These are phyloP conservation scores for Adansonia gregorii DNA, from an alignment of 441 rosid species.

Conservation along the genomic window DNA sequence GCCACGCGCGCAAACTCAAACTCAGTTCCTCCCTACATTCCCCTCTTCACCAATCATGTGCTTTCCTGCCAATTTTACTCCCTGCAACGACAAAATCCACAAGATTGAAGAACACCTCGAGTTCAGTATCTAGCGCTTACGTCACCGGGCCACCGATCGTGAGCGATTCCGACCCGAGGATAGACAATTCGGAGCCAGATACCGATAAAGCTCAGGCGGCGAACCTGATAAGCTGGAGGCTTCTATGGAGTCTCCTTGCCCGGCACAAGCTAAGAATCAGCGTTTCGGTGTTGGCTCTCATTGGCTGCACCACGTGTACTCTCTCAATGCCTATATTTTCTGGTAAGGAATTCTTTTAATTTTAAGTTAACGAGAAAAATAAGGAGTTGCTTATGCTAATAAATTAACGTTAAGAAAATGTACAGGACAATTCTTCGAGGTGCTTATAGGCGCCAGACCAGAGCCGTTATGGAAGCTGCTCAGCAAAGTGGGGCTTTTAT, in stretches of 20 bases:
- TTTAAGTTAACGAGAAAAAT: constrained; percentile 1
- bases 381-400: background rate
- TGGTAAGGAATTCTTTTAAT: constrained; percentile 41
- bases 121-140: constrained; percentile 56
- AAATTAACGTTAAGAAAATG: background rate
- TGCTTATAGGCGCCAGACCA: constrained; percentile 69
- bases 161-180: constrained; percentile 55
- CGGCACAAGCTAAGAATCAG: constrained; percentile 62
- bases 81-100: constrained; percentile 9
- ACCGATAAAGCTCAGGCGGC: constrained; percentile 37
- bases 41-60: constrained; percentile 30
- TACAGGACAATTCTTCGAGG: constrained; percentile 83
- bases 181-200: constrained; percentile 37
- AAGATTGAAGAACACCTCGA: constrained; percentile 22
- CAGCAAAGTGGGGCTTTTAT: constrained; percentile 65
- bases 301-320: constrained; percentile 74
- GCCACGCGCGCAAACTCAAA: constrained; percentile 26
- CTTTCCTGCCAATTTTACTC: constrained; percentile 39
- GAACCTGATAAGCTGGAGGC: constrained; percentile 62
- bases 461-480: constrained; percentile 80
- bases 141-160: constrained; percentile 73
- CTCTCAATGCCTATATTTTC: constrained; percentile 89
- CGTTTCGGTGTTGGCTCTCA: constrained; percentile 50
- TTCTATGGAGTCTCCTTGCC: constrained; percentile 58
- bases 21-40: constrained; percentile 3